Evolutionary conservation across 164 flowering plant genomes (phyloP).

Genomic region (Aristolochia contorta): DNA sequence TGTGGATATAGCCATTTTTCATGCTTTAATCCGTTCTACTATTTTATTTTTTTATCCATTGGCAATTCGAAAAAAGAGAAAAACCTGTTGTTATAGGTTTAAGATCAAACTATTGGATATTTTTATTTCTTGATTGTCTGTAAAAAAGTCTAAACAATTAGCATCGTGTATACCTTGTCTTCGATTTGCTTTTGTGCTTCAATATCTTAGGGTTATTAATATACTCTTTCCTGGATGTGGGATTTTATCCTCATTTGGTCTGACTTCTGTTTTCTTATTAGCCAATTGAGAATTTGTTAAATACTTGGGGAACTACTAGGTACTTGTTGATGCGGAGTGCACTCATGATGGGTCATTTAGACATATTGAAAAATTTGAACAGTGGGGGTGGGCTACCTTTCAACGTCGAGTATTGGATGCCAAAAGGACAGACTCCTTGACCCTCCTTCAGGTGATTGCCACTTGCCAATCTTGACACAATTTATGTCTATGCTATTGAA

Average conservation of each 20-base stretch:
- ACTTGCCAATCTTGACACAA: no score
- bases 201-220: neutral
- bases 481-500: no score
- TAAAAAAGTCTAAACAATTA: no score
- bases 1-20: no score
- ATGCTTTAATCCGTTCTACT: no score
- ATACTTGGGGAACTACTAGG: slow-evolving; percentile 31
- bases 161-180: no score
- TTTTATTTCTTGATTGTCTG: no score
- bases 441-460: slow-evolving; percentile 52
- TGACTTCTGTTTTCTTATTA: neutral
- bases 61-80: no score
- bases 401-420: slow-evolving; percentile 79
- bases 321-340: slow-evolving; percentile 98
- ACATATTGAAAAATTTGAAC: slow-evolving; percentile 85
- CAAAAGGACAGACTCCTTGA: slow-evolving; percentile 65
- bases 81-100: no score
- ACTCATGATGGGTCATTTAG: slow-evolving; percentile 97
- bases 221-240: neutral
- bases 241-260: neutral
- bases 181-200: neutral
- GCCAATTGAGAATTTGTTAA: slow-evolving; percentile 1
- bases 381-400: slow-evolving; percentile 95
- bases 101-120: no score
- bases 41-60: no score